phyloP scores from a whole-genome alignment of 805 yeast species.

The Cyberlindnera sargentensis region DNA sequence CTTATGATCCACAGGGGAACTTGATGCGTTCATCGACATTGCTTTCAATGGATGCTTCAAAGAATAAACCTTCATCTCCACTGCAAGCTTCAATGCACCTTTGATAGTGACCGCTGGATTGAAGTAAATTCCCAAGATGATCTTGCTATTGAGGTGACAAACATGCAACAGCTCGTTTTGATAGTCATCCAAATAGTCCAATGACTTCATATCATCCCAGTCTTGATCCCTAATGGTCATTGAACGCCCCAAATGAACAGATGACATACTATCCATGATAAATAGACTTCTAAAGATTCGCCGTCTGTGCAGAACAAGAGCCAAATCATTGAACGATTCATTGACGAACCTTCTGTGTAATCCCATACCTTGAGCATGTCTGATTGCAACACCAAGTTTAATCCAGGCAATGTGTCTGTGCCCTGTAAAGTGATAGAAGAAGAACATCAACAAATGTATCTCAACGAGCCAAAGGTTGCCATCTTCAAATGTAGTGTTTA shows the following conservation, averaged over 20 bases:
- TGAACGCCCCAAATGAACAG: constrained; percentile 32
- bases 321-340: constrained; percentile 27
- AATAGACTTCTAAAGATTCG: constrained; percentile 30
- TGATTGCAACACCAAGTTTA: constrained; percentile 34
- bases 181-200: constrained; percentile 18
- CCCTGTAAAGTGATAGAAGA: constrained; percentile 34
- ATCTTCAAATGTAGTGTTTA: constrained; percentile 30
- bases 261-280: constrained; percentile 29
- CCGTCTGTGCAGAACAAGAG: constrained; percentile 25
- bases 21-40: constrained; percentile 20
- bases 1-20: constrained; percentile 17
- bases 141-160: constrained; percentile 25
- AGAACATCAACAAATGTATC: constrained; percentile 31
- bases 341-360: constrained; percentile 32
- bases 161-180: constrained; percentile 26
- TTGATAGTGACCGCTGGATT: constrained; percentile 25
- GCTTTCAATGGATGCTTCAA: constrained; percentile 27
- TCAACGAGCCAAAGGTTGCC: constrained; percentile 37
- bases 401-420: constrained; percentile 38
- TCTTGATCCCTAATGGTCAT: constrained; percentile 29
- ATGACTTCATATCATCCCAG: constrained; percentile 31
- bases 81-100: constrained; percentile 29
- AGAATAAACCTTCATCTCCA: constrained; percentile 31
- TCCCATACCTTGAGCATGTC: constrained; percentile 37
- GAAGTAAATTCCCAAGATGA: constrained; percentile 28